Conservation (phyloP, 2,329 filamentous ascomycete genomes). For the Botrytis medusae region DNA sequence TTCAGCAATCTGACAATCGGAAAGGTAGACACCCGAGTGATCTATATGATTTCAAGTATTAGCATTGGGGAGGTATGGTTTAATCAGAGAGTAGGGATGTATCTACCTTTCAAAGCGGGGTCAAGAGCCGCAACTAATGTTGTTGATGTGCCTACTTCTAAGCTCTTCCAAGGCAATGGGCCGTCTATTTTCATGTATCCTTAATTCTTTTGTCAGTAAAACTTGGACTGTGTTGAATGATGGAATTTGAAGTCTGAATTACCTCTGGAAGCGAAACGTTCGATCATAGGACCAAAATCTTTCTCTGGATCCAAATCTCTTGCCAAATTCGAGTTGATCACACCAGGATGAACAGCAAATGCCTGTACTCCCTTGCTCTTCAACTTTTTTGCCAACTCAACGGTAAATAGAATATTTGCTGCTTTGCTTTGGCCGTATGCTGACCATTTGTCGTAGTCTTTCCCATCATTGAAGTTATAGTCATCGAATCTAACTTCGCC, state of each 20-base stretch:
- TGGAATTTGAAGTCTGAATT: background rate
- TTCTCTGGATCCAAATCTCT: background rate
- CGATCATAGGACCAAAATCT: background rate
- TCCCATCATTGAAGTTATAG: slow-evolving; percentile 25
- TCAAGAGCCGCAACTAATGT: slow-evolving; percentile 18
- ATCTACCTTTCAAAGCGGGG: slow-evolving; percentile 16
- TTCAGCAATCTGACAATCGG: slow-evolving; percentile 19
- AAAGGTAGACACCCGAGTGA: slow-evolving; percentile 20
- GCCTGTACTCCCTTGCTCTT: slow-evolving; percentile 33
- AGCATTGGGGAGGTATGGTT: background rate
- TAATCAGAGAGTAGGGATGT: background rate
- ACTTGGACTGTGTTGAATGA: background rate
- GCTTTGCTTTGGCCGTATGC: slow-evolving; percentile 43
- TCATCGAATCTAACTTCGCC: slow-evolving; percentile 24
- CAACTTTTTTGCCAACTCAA: slow-evolving; percentile 37
- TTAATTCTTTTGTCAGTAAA: background rate
- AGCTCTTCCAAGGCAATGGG: background rate
- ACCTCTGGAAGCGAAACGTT: background rate
- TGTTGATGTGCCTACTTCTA: slow-evolving; percentile 11
- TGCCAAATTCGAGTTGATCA: background rate
- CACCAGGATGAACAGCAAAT: slow-evolving; percentile 40
- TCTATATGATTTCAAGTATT: background rate
- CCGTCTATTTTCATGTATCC: background rate
- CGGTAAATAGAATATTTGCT: slow-evolving; percentile 41
- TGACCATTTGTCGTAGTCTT: slow-evolving; percentile 40